Conservation (phyloP, 805 yeast genomes). For the Kazachstania viticola region DNA sequence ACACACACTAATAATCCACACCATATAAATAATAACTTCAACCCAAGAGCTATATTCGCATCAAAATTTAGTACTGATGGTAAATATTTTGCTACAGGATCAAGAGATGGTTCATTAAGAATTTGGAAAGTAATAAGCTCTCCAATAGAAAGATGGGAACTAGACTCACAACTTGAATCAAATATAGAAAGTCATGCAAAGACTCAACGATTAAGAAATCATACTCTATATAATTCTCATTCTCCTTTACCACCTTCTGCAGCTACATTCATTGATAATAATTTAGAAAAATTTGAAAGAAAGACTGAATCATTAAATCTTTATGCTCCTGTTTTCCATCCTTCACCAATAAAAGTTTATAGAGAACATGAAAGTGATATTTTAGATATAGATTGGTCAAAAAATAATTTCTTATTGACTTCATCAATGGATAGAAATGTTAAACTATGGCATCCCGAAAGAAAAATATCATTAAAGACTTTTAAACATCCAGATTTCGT, state of each 20-base stretch:
- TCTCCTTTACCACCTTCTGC: background rate
- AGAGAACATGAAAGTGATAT: conserved; percentile 62
- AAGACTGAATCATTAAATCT: conserved; percentile 7
- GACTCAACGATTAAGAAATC: conserved; percentile 2
- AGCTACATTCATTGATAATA: background rate
- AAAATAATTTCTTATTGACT: conserved; percentile 66
- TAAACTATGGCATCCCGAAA: conserved; percentile 73
- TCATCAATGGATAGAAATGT: conserved; percentile 81
- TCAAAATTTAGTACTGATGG: conserved; percentile 74
- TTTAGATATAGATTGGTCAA: conserved; percentile 77
- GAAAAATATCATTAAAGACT: conserved; percentile 47
- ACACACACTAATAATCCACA: conserved; percentile 1
- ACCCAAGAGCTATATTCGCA: conserved; percentile 46
- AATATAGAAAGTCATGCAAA: conserved; percentile 4
- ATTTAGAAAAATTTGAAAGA: background rate
- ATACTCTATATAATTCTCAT: background rate
- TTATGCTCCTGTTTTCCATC: conserved; percentile 72
- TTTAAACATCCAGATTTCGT: conserved; percentile 72
- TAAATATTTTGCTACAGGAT: conserved; percentile 72
- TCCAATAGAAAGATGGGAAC: conserved; percentile 51
- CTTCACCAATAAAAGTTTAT: conserved; percentile 49
- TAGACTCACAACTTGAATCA: conserved; percentile 14
- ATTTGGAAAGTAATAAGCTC: conserved; percentile 76
- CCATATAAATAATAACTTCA: background rate
- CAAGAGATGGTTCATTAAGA: conserved; percentile 55